These are phyloP conservation scores for Chaetoceros tenuissimus DNA, from an alignment of 108 stramenopile species.

Conservation along the genomic window DNA sequence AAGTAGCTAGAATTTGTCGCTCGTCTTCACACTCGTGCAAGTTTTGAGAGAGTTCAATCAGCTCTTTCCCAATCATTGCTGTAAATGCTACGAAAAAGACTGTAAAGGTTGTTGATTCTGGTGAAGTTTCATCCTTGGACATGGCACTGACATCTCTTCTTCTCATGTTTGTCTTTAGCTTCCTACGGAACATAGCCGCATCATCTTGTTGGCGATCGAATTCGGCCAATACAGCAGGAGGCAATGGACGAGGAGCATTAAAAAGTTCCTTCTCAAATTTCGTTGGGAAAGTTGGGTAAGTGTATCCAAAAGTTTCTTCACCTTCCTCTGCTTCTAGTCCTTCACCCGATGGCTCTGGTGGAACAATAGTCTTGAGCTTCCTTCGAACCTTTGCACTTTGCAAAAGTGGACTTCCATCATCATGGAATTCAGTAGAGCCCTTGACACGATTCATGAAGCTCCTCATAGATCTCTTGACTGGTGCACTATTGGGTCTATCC, in stretches of 20 bases:
- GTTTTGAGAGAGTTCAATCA: constrained; percentile 58
- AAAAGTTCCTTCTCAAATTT: constrained; percentile 53
- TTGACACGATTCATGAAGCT: constrained; percentile 9
- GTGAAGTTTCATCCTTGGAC: constrained; percentile 25
- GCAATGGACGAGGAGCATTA: constrained; percentile 64
- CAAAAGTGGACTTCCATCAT: constrained; percentile 52
- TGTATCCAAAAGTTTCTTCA: constrained; percentile 33
- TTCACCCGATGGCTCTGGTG: constrained; percentile 64
- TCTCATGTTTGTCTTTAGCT: constrained; percentile 16
- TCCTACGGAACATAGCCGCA: constrained; percentile 66
- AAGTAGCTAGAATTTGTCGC: constrained; percentile 7
- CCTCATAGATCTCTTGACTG: constrained; percentile 4
- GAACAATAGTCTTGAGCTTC: constrained; percentile 75
- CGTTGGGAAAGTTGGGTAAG: constrained; percentile 65
- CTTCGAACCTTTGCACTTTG: constrained; percentile 68
- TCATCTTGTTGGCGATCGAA: constrained; percentile 80
- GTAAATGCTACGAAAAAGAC: constrained; percentile 82
- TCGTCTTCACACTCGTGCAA: constrained; percentile 7
- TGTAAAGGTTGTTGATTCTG: constrained; percentile 73
- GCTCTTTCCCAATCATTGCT: constrained; percentile 65
- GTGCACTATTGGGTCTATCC: not conserved
- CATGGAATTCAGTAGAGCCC: not conserved
- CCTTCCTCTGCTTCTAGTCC: constrained; percentile 16
- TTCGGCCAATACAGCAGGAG: constrained; percentile 76
- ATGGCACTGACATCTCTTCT: not conserved